These are phyloP conservation scores for Pythium monospermum DNA, from an alignment of 352 stramenopile genomes.

Conservation along the genomic window DNA sequence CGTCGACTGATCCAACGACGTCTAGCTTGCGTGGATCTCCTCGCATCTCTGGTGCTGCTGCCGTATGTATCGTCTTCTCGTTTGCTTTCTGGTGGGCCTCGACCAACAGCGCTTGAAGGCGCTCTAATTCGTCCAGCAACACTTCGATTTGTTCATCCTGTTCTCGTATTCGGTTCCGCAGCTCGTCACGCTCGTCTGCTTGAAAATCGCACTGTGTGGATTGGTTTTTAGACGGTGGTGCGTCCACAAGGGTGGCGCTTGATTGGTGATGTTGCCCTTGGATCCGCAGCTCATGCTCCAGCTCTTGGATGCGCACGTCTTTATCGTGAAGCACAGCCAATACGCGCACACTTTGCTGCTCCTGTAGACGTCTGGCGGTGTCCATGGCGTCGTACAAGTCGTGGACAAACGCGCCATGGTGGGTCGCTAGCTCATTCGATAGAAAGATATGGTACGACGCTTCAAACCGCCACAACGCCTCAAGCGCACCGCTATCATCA, in stretches of 20 bases:
- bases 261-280: neutral
- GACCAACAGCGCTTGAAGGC: conserved; percentile 3
- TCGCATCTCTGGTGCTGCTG: neutral
- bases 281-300: conserved; percentile 2
- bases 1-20: neutral
- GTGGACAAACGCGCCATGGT: conserved; percentile 16
- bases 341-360: conserved; percentile 22
- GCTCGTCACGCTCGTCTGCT: neutral
- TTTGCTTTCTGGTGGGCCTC: neutral
- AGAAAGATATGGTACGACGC: conserved; percentile 17
- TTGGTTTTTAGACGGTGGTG: neutral
- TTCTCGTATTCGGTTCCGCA: conserved; percentile 12
- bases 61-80: neutral
- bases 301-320: conserved; percentile 20
- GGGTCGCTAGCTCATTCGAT: conserved; percentile 7
- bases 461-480: conserved; percentile 18
- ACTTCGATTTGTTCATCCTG: conserved; percentile 28
- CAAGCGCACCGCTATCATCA: conserved; percentile 10
- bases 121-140: conserved; percentile 28
- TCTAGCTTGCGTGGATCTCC: neutral
- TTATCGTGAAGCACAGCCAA: conserved; percentile 25
- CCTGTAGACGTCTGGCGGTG: conserved; percentile 2
- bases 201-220: conserved; percentile 2
- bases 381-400: conserved; percentile 15
- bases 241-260: neutral